phyloP scores from a whole-genome alignment of 768 basidiomycete genomes.

The Xerocomus potaroensis region DNA sequence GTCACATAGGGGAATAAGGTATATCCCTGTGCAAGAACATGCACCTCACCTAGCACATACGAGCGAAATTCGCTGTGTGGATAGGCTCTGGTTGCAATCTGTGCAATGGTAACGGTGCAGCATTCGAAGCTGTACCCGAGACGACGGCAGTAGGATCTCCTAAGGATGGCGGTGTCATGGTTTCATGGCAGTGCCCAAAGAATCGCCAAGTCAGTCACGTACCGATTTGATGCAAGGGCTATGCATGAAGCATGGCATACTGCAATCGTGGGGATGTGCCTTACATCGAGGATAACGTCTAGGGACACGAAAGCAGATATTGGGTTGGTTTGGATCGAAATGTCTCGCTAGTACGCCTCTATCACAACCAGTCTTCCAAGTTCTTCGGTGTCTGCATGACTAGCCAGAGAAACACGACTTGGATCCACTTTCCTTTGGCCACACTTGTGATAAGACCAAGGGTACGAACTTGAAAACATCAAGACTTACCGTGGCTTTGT shows the following conservation, averaged over 20 bases:
- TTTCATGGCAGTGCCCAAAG: constrained; percentile 52
- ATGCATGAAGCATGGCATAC: constrained; percentile 21
- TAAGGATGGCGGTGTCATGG: constrained; percentile 56
- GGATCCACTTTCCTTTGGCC: too few relatives aligned
- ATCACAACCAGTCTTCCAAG: background rate
- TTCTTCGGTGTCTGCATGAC: background rate
- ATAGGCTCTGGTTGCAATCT: constrained; percentile 37
- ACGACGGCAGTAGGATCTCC: constrained; percentile 47
- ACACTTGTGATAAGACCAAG: background rate
- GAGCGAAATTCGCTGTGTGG: constrained; percentile 54
- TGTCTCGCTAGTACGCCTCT: background rate
- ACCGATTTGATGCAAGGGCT: background rate
- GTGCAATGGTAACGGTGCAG: constrained; percentile 55
- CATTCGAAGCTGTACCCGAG: constrained; percentile 46
- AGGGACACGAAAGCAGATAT: too few relatives aligned
- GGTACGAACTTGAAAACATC: too few relatives aligned
- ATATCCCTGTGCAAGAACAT: constrained; percentile 49
- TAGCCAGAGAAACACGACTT: too few relatives aligned
- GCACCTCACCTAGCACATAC: constrained; percentile 62
- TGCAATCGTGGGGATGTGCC: constrained; percentile 56
- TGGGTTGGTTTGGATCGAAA: too few relatives aligned
- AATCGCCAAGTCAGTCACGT: constrained; percentile 38
- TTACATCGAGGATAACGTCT: constrained; percentile 42
- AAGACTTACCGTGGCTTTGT: background rate
- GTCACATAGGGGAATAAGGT: constrained; percentile 62